Evolutionary conservation across 1,284 basidiomycete genomes (phyloP).

Genomic region (Ganoderma leucocontextum): DNA sequence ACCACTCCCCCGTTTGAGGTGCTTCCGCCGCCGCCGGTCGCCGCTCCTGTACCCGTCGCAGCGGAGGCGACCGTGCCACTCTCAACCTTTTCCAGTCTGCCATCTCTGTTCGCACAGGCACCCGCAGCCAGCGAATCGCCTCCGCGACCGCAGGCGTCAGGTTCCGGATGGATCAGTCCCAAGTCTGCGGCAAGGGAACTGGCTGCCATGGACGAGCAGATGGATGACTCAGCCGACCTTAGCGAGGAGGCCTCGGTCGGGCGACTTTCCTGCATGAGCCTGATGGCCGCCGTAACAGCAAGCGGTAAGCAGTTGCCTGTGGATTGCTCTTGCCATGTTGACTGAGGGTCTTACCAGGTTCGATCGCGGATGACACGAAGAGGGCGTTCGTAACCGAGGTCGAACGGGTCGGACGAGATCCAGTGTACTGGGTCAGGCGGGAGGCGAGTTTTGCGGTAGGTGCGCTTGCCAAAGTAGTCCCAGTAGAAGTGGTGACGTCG

Average conservation of each 20-base stretch:
- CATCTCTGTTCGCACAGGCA: conserved; percentile 19
- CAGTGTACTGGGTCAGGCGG: conserved; percentile 85
- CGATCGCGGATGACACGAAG: conserved; percentile 67
- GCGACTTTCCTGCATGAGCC: conserved; percentile 90
- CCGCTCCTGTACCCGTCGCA: conserved; percentile 20
- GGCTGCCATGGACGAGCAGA: conserved; percentile 20
- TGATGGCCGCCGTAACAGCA: conserved; percentile 87
- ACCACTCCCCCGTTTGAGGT: conserved; percentile 33
- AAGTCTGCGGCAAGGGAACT: conserved; percentile 16
- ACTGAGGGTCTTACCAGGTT: conserved; percentile 51
- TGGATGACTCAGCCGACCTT: conserved; percentile 45
- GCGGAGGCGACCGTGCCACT: conserved; percentile 19
- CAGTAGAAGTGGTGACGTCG: conserved; percentile 70
- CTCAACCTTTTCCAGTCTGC: conserved; percentile 1
- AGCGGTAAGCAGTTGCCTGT: conserved; percentile 58
- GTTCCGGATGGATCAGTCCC: conserved; percentile 24
- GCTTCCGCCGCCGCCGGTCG: conserved; percentile 23
- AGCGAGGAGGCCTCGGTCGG: conserved; percentile 85
- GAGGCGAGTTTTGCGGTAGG: conserved; percentile 93
- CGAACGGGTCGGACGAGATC: conserved; percentile 79
- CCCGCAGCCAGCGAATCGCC: conserved; percentile 20
- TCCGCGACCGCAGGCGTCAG: neutral
- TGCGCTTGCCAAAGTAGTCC: conserved; percentile 86
- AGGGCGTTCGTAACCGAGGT: conserved; percentile 84
- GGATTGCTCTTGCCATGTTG: conserved; percentile 14